Percentiles rank a stretch among this genome's conserved stretches.
phyloP scores from a whole-genome alignment of 208 protist species.

The Vickermania spadyakhi region DNA sequence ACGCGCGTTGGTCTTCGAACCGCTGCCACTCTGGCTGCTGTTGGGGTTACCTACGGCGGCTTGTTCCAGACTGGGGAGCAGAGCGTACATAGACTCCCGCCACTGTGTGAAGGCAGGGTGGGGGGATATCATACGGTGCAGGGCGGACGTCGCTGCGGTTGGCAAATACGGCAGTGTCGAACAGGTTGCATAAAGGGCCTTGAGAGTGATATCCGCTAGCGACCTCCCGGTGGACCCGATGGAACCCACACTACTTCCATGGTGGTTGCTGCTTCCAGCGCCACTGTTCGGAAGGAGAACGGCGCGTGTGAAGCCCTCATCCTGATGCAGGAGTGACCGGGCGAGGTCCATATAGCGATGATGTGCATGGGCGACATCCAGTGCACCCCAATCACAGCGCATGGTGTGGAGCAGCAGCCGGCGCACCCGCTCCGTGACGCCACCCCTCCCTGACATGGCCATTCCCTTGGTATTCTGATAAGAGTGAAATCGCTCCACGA shows the following conservation, averaged over 20 bases:
- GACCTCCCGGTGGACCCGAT: conserved; percentile 26
- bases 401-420: conserved; percentile 44
- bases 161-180: conserved; percentile 36
- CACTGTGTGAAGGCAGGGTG: not conserved
- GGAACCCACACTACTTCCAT: not conserved
- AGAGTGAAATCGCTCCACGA: conserved; percentile 10
- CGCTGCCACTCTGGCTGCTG: not conserved
- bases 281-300: not conserved
- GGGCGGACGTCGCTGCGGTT: not conserved
- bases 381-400: conserved; percentile 49
- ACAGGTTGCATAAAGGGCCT: conserved; percentile 27
- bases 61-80: not conserved
- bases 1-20: conserved; percentile 27
- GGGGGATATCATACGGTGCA: not conserved
- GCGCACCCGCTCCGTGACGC: not conserved
- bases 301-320: conserved; percentile 17
- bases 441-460: not conserved
- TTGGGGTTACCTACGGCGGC: not conserved
- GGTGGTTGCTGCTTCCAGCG: not conserved
- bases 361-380: conserved; percentile 54
- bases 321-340: conserved; percentile 48
- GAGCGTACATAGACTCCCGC: not conserved
- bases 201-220: conserved; percentile 50
- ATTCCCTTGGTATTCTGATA: not conserved
- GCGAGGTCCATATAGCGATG: conserved; percentile 55